Evolutionary conservation across 2,329 filamentous ascomycete genomes (phyloP).

Genomic region (Pestalotiopsis sp.): DNA sequence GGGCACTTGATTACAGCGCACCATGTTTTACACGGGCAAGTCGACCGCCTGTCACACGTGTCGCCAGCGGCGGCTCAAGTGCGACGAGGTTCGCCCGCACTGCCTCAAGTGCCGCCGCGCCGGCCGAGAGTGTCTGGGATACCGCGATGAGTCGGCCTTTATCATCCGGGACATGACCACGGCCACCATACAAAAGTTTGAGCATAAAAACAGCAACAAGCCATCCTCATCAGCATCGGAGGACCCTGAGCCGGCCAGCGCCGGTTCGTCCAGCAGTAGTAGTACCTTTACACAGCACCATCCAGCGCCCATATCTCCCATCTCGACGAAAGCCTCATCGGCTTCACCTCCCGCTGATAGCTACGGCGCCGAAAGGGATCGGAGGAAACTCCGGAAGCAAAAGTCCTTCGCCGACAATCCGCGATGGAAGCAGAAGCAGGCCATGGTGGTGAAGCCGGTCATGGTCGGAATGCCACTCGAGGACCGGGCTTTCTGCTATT

Average conservation of each 20-base stretch:
- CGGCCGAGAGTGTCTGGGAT: slow-evolving; percentile 9
- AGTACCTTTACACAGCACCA: neutral
- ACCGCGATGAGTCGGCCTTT: slow-evolving; percentile 13
- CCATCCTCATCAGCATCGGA: neutral
- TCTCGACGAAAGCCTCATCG: neutral
- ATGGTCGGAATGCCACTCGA: slow-evolving; percentile 1
- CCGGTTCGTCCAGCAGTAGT: neutral
- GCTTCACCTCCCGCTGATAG: neutral
- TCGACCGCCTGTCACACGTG: slow-evolving; percentile 14
- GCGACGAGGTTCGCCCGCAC: slow-evolving; percentile 11
- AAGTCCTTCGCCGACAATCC: neutral
- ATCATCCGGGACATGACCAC: slow-evolving; percentile 15
- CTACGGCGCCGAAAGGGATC: neutral
- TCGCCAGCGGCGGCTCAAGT: slow-evolving; percentile 12
- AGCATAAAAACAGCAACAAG: neutral
- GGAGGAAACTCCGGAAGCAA: slow-evolving; percentile 8
- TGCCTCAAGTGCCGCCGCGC: slow-evolving; percentile 13
- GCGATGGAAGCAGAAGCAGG: neutral
- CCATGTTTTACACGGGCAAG: slow-evolving; percentile 14
- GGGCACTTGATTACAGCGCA: neutral
- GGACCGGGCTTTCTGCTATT: slow-evolving; percentile 10
- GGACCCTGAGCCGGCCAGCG: neutral
- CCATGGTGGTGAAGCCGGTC: neutral
- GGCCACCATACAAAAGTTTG: slow-evolving; percentile 12
- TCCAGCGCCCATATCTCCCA: neutral